Conservation (phyloP, 352 stramenopile species). For the Phytophthora constricta region DNA sequence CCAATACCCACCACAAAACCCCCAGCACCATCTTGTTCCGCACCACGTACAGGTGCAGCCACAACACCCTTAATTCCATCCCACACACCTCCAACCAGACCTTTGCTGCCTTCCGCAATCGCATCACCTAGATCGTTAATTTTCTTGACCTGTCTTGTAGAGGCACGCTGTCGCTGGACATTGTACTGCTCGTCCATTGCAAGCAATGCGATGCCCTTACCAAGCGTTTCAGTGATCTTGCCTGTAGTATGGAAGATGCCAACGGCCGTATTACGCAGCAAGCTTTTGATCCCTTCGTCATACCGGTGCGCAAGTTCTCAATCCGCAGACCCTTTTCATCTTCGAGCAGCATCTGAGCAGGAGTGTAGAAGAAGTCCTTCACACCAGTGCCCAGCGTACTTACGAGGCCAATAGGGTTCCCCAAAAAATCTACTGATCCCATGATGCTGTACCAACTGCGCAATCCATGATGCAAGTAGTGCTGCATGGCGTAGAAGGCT, state of each 20-base stretch:
- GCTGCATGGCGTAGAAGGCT: conserved; percentile 87
- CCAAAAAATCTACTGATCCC: conserved; percentile 89
- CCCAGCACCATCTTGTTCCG: conserved; percentile 74
- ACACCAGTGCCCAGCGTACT: conserved; percentile 90
- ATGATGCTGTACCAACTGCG: conserved; percentile 91
- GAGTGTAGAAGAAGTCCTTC: conserved; percentile 96
- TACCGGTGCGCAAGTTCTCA: conserved; percentile 85
- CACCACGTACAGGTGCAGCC: conserved; percentile 75
- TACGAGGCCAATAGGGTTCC: conserved; percentile 91
- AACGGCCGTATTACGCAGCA: conserved; percentile 87
- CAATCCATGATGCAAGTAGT: conserved; percentile 86
- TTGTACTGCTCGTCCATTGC: conserved; percentile 92
- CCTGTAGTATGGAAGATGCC: conserved; percentile 91
- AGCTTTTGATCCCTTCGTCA: conserved; percentile 91
- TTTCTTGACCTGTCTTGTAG: conserved; percentile 74
- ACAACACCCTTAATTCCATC: conserved; percentile 86
- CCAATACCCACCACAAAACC: conserved; percentile 88
- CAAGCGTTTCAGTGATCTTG: conserved; percentile 90
- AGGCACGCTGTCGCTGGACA: conserved; percentile 77
- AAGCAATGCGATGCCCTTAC: conserved; percentile 84
- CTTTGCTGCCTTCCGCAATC: conserved; percentile 84
- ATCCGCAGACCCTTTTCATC: conserved; percentile 88
- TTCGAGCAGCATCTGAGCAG: conserved; percentile 92
- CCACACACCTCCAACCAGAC: conserved; percentile 80
- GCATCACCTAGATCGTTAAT: conserved; percentile 83